Evolutionary conservation across 106 monocot genomes (phyloP).

Genomic region (Dendrobium officinale): DNA sequence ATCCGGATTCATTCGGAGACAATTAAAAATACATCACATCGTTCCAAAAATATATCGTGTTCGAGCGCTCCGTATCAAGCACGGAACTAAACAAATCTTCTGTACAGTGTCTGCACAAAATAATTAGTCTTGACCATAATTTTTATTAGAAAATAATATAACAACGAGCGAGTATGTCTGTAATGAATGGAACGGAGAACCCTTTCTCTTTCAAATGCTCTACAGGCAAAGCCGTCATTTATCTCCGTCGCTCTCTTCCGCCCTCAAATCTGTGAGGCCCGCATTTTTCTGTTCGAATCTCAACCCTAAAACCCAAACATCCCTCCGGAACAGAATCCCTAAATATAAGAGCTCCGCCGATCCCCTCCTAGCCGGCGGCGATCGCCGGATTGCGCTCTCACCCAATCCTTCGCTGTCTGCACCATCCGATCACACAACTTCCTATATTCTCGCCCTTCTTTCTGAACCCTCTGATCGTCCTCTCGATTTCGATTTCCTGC

Average conservation of each 20-base stretch:
- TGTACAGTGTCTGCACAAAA: too few relatives aligned
- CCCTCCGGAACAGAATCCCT: background rate
- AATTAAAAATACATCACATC: too few relatives aligned
- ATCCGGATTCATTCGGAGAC: too few relatives aligned
- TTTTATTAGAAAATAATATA: too few relatives aligned
- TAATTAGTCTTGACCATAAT: too few relatives aligned
- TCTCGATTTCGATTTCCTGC: conserved; percentile 9
- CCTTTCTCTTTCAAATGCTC: background rate
- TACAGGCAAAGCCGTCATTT: background rate
- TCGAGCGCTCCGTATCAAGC: too few relatives aligned
- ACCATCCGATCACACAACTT: conserved; percentile 1
- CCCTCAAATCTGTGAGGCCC: background rate
- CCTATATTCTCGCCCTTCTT: conserved; percentile 20
- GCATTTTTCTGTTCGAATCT: conserved; percentile 4
- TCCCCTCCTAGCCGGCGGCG: background rate
- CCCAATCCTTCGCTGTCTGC: background rate
- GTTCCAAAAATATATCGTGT: too few relatives aligned
- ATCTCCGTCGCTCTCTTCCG: conserved; percentile 15
- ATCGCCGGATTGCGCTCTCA: background rate
- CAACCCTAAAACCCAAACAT: conserved; percentile 4
- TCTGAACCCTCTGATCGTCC: conserved; percentile 3
- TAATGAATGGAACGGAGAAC: background rate
- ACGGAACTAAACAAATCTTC: too few relatives aligned
- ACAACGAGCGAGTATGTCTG: too few relatives aligned
- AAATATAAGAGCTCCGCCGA: background rate